Evolutionary conservation across 2,329 filamentous ascomycete species (phyloP).

Genomic region (Scleromitrula shiraiana): DNA sequence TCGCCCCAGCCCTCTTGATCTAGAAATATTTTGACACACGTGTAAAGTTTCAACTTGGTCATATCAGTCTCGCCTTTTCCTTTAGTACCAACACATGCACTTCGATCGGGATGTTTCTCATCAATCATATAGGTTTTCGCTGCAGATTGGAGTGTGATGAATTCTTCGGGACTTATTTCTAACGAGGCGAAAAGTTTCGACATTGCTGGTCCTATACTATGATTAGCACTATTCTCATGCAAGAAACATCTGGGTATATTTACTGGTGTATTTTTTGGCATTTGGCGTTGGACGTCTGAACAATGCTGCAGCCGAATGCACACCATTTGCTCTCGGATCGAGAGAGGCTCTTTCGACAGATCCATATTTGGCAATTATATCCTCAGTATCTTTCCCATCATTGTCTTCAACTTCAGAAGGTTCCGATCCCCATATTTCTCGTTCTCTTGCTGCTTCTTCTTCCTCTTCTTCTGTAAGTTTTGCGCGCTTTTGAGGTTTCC

Average conservation of each 20-base stretch:
- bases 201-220: conserved; percentile 24
- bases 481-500: conserved; percentile 10
- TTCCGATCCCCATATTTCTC: conserved; percentile 26
- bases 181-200: conserved; percentile 25
- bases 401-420: conserved; percentile 16
- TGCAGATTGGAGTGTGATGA: conserved; percentile 25
- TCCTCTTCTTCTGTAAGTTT: conserved; percentile 12
- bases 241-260: conserved; percentile 1
- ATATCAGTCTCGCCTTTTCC: conserved; percentile 22
- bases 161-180: conserved; percentile 24
- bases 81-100: conserved; percentile 22
- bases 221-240: neutral
- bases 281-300: conserved; percentile 24
- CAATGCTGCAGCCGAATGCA: conserved; percentile 25
- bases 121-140: conserved; percentile 30
- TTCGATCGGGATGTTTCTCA: conserved; percentile 23
- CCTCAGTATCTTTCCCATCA: neutral
- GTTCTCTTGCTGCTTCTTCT: conserved; percentile 19
- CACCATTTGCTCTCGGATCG: conserved; percentile 23
- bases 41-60: conserved; percentile 26
- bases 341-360: conserved; percentile 12
- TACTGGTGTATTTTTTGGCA: conserved; percentile 27
- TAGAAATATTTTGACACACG: conserved; percentile 23
- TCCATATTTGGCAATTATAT: conserved; percentile 3
- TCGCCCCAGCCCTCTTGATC: conserved; percentile 27